Evolutionary conservation across 345 rosid genomes (phyloP), one percentile per base, ranked within the genome.

Genomic region (Murraya koenigii): DNA sequence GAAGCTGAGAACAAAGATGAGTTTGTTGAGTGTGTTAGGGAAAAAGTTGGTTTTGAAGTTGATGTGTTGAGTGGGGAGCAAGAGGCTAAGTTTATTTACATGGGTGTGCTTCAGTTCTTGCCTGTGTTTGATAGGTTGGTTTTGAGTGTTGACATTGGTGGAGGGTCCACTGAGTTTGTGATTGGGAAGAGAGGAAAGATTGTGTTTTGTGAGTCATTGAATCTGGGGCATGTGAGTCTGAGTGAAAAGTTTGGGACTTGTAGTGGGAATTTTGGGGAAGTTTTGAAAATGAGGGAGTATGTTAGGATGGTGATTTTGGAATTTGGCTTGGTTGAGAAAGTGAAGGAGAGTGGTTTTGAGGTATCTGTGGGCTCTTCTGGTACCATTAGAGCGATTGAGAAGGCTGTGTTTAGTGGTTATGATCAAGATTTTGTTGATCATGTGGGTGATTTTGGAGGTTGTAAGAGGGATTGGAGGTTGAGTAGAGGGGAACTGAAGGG

Each of bases 121-220:
- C 88, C 93, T 0, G 83, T 90, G 41, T 86, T 76, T 74, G 88
- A 89, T 17, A 88, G 85, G 71, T 78, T 81, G 11, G 89, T 82
- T 3, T 76, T 92, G 75, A 80, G 82, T 64, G 76, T 92, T 19
- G 97, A 92, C 75, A 88, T 89, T 39, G 97, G 93, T 63, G 94
- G 97, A 73, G 93, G 94, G 8, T 92, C 97, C 39, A 92, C 93
- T 59, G 93, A 92, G 71, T 86, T 90, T 72, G 91, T 86, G 1
- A 82, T 88, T 20, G 94, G 94, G 44, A 81, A 81, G 67, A 39
- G 67, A 69, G 94, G 97, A 39, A 76, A 80, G 38, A 30, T 75
- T 62, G 89, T 90, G 41, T 75, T 81, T 39, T 78, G 84, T 23
- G 90, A 80, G 39, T 89, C 94, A 4, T 76, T 92, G 87, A 81